Evolutionary conservation across 495 filamentous ascomycete genomes (phyloP).

Genomic region (Podospora tetraspora): DNA sequence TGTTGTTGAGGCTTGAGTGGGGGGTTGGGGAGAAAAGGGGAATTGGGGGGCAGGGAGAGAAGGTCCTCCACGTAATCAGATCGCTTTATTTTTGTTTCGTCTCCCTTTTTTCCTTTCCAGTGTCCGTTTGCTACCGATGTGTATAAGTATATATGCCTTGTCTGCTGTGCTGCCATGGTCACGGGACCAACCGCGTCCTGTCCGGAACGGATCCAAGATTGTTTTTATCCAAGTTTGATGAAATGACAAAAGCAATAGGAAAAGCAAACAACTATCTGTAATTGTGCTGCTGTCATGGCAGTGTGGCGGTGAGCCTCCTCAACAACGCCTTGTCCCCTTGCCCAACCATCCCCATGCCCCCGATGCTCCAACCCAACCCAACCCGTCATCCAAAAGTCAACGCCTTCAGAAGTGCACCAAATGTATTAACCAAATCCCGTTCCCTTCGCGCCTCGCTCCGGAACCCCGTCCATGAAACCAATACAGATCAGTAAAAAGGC

Average conservation of each 20-base stretch:
- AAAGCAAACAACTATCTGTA: neutral
- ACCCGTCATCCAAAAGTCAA: neutral
- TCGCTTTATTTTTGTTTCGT: neutral
- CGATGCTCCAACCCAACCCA: neutral
- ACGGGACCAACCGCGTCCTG: neutral
- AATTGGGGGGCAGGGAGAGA: too few species aligned
- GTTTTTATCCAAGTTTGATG: neutral
- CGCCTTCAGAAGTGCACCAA: neutral
- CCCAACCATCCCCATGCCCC: neutral
- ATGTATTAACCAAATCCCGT: neutral
- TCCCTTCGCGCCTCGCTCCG: conserved; percentile 1
- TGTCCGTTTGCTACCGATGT: neutral
- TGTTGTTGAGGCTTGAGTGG: conserved; percentile 11
- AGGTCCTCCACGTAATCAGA: too few species aligned
- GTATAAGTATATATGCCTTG: neutral
- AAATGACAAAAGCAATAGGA: neutral
- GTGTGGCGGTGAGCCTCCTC: neutral
- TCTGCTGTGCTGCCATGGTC: neutral
- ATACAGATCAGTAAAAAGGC: neutral
- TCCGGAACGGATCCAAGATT: neutral
- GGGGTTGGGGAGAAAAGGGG: too few species aligned
- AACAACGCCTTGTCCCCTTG: neutral
- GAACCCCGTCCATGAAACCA: neutral
- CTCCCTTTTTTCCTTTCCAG: neutral
- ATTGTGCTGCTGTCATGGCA: neutral